Percentiles rank a stretch among this genome's conserved stretches.
These are phyloP conservation scores for Aspergillus pseudoglaucus DNA, from an alignment of 2,329 filamentous ascomycete species.

Conservation along the genomic window DNA sequence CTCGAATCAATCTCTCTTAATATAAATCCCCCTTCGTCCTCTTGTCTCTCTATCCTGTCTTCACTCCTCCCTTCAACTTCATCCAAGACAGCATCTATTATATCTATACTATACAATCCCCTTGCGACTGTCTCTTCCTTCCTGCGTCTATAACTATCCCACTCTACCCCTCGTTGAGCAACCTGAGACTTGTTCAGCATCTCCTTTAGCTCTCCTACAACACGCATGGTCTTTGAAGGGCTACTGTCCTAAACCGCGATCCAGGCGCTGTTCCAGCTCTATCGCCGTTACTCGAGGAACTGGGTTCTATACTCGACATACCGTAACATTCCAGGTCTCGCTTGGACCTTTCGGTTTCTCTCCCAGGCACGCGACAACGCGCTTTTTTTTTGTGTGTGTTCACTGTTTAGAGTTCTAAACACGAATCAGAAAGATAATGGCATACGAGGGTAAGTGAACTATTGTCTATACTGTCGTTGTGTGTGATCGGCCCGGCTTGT, in stretches of 20 bases:
- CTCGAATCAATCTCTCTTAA: background rate
- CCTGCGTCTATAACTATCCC: background rate
- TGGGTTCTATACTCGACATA: slow-evolving; percentile 32
- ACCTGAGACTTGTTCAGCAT: background rate
- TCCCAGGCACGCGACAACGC: slow-evolving; percentile 31
- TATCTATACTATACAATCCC: background rate
- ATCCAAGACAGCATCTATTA: background rate
- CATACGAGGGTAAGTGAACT: slow-evolving; percentile 30
- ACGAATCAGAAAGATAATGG: slow-evolving; percentile 25
- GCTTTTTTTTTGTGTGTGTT: slow-evolving; percentile 17
- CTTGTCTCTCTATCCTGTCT: background rate
- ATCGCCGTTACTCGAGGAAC: slow-evolving; percentile 29
- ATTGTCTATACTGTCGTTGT: background rate
- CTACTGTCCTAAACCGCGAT: background rate
- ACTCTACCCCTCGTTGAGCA: background rate
- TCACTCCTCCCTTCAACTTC: background rate
- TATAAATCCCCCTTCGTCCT: background rate
- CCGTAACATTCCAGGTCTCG: slow-evolving; percentile 27
- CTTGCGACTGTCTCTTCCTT: background rate
- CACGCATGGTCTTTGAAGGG: background rate
- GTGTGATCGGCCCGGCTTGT: slow-evolving; percentile 18
- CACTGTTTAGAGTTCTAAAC: slow-evolving; percentile 13
- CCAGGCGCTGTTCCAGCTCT: slow-evolving; percentile 6
- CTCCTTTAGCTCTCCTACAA: no score
- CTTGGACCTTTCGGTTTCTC: slow-evolving; percentile 19